Percentiles rank a stretch among this genome's conserved stretches.
Evolutionary conservation across 2,329 filamentous ascomycete genomes (phyloP).

Genomic region (Pseudocercospora eumusae): DNA sequence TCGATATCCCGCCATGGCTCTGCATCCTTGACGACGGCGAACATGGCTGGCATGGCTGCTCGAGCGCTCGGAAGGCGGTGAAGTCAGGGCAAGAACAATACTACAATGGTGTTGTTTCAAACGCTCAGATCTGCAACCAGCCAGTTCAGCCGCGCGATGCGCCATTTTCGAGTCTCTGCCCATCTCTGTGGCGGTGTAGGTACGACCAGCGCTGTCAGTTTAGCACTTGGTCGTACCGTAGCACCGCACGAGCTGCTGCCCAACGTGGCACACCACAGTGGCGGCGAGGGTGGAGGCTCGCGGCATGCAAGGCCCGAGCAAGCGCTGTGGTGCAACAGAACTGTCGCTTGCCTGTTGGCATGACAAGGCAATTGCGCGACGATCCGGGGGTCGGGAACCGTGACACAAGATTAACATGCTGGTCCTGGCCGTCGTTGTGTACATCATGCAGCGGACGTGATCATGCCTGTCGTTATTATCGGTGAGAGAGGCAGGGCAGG

Average conservation of each 20-base stretch:
- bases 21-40: conserved; percentile 1
- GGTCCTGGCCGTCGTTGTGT: conserved; percentile 9
- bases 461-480: conserved; percentile 14
- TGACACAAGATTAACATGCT: conserved; percentile 7
- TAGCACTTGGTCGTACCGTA: conserved; percentile 25
- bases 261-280: conserved; percentile 24
- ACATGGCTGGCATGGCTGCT: conserved; percentile 14
- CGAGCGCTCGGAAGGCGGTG: conserved; percentile 25
- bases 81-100: conserved; percentile 29
- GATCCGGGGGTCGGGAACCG: conserved; percentile 16
- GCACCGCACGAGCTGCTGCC: conserved; percentile 29
- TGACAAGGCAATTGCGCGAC: conserved; percentile 21
- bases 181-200: conserved; percentile 25
- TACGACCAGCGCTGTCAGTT: conserved; percentile 29
- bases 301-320: conserved; percentile 10
- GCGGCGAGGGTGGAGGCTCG: conserved; percentile 13
- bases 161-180: conserved; percentile 8
- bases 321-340: conserved; percentile 28
- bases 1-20: conserved; percentile 3
- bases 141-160: conserved; percentile 16
- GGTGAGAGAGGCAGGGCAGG: conserved; percentile 2
- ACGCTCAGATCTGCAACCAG: conserved; percentile 25
- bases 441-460: conserved; percentile 10
- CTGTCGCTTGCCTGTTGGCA: conserved; percentile 31
- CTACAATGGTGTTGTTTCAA: conserved; percentile 21